phyloP scores from a whole-genome alignment of 306 rosid species.

The Cicer chorassanicum region DNA sequence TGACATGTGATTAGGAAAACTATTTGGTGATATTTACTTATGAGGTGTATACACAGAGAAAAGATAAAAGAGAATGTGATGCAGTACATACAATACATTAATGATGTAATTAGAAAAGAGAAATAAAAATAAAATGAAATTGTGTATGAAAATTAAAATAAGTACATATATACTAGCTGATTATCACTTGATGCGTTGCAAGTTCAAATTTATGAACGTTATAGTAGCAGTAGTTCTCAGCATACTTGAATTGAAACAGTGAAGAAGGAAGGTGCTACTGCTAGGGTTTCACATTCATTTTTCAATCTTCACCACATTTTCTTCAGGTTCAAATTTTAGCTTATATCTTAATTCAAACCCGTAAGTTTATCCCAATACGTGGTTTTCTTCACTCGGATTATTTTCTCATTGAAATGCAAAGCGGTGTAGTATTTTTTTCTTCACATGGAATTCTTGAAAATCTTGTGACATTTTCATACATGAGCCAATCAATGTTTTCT shows the following conservation, averaged over 20 bases:
- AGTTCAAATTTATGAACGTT: constrained; percentile 9
- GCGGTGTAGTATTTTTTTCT: background rate
- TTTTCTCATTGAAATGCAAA: background rate
- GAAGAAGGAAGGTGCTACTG: background rate
- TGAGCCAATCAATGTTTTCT: background rate
- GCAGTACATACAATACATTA: too few relatives aligned
- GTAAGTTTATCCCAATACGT: too few relatives aligned
- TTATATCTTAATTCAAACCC: background rate
- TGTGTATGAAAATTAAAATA: too few relatives aligned
- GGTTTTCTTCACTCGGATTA: too few relatives aligned
- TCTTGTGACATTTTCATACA: too few relatives aligned
- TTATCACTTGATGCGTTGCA: background rate
- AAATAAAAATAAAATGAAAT: too few relatives aligned
- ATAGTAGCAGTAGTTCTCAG: background rate
- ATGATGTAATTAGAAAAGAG: too few relatives aligned
- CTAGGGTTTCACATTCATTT: background rate
- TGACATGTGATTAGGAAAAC: too few relatives aligned
- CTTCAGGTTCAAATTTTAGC: background rate
- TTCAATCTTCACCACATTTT: background rate
- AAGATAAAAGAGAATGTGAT: too few relatives aligned
- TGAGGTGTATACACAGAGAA: too few relatives aligned
- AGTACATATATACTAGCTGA: too few relatives aligned
- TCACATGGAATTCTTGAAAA: background rate
- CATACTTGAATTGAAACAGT: background rate
- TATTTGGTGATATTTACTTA: too few relatives aligned